A percentile compares a stretch with the other conserved stretches of the same genome.
Conservation (phyloP, 2,329 filamentous ascomycete genomes). For the Trichoderma brevicompactum region DNA sequence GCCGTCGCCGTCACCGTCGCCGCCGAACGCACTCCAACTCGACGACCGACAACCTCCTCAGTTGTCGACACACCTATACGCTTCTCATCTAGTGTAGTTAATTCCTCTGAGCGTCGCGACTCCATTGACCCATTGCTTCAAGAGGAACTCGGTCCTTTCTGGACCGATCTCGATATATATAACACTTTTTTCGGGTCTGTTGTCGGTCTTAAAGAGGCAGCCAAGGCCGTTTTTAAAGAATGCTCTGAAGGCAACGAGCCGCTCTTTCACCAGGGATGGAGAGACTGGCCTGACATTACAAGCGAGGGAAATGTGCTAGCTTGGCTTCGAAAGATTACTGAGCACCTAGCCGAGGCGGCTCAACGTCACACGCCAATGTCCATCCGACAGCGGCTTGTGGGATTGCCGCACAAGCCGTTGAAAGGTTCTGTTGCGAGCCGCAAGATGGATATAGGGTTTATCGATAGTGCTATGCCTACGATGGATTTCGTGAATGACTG, state of each 20-base stretch:
- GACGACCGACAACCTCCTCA: neutral
- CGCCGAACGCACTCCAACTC: too few species aligned
- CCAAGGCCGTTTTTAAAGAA: slow-evolving; percentile 43
- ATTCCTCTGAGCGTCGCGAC: neutral
- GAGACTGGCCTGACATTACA: slow-evolving; percentile 42
- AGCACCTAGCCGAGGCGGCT: slow-evolving; percentile 38
- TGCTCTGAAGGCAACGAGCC: slow-evolving; percentile 39
- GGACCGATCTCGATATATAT: slow-evolving; percentile 43
- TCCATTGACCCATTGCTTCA: slow-evolving; percentile 41
- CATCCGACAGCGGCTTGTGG: slow-evolving; percentile 35
- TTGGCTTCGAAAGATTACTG: slow-evolving; percentile 41
- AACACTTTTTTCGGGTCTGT: slow-evolving; percentile 42
- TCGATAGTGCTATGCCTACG: slow-evolving; percentile 34
- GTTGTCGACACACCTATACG: neutral
- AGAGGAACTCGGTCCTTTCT: slow-evolving; percentile 43
- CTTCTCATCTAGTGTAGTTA: neutral
- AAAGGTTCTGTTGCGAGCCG: slow-evolving; percentile 29
- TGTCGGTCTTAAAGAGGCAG: slow-evolving; percentile 38
- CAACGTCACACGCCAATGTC: slow-evolving; percentile 32
- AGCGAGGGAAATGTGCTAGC: slow-evolving; percentile 43
- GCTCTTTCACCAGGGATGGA: slow-evolving; percentile 42
- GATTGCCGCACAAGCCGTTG: slow-evolving; percentile 36
- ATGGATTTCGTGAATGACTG: slow-evolving; percentile 41
- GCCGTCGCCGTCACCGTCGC: too few species aligned
- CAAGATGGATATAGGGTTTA: slow-evolving; percentile 42